phyloP scores from a whole-genome alignment of 2,329 filamentous ascomycete genomes.

The Trichoderma endophyticum region DNA sequence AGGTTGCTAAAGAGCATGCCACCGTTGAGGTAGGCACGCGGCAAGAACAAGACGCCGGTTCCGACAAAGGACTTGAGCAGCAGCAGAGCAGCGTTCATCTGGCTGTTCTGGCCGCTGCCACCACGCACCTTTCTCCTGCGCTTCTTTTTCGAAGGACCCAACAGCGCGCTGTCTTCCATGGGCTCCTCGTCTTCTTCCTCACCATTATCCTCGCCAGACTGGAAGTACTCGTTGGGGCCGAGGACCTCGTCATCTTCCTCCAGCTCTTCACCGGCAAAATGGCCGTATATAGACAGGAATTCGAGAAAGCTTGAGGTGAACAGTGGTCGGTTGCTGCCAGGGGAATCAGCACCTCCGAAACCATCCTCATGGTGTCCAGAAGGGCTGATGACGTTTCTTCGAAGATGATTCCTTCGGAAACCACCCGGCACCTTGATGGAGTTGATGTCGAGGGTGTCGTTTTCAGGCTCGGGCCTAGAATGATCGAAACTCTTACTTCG shows the following conservation, averaged over 20 bases:
- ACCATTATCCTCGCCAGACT: slow-evolving; percentile 68
- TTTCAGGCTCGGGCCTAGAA: slow-evolving; percentile 72
- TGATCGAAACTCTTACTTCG: slow-evolving; percentile 87
- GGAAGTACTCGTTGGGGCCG: slow-evolving; percentile 86
- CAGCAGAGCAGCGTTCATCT: slow-evolving; percentile 75
- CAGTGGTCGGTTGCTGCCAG: slow-evolving; percentile 47
- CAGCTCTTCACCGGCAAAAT: slow-evolving; percentile 95
- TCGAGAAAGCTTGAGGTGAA: slow-evolving; percentile 94
- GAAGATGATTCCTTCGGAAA: slow-evolving; percentile 85
- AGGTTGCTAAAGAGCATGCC: slow-evolving; percentile 96
- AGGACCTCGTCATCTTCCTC: slow-evolving; percentile 94
- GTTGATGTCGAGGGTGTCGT: slow-evolving; percentile 78
- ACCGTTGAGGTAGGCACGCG: slow-evolving; percentile 89
- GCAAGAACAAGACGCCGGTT: slow-evolving; percentile 90
- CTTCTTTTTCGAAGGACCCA: slow-evolving; percentile 71
- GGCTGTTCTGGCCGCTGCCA: slow-evolving; percentile 71
- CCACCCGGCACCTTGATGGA: slow-evolving; percentile 91
- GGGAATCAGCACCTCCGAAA: slow-evolving; percentile 36
- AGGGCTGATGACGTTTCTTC: slow-evolving; percentile 68
- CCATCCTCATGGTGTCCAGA: slow-evolving; percentile 31
- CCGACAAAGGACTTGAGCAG: slow-evolving; percentile 97
- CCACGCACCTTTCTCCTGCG: slow-evolving; percentile 73
- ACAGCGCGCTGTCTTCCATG: slow-evolving; percentile 82
- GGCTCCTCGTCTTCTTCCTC: slow-evolving; percentile 67
- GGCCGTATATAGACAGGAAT: slow-evolving; percentile 90